phyloP scores from a whole-genome alignment of 768 basidiomycete genomes.

The Lactarius akahatsu region DNA sequence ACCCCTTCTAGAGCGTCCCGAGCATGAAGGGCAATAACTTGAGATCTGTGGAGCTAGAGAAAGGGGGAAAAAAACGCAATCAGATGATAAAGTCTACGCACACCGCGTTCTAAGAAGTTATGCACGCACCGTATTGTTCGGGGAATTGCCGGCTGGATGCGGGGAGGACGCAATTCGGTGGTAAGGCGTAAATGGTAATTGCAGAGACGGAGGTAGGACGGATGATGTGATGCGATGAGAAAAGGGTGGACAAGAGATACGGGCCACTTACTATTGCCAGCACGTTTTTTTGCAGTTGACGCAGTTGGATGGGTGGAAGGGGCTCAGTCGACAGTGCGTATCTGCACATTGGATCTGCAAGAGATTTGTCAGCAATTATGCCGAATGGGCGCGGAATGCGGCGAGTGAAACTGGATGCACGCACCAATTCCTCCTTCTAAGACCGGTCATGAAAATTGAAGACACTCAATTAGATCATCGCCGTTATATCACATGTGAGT shows the following conservation, averaged over 20 bases:
- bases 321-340: slow-evolving; percentile 23
- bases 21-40: slow-evolving; percentile 25
- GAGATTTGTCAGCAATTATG: not conserved
- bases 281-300: slow-evolving; percentile 27
- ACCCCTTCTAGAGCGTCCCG: slow-evolving; percentile 19
- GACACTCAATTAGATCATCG: slow-evolving; percentile 6
- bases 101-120: too few relatives aligned
- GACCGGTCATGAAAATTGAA: not conserved
- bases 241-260: not conserved
- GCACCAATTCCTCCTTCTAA: slow-evolving; percentile 27
- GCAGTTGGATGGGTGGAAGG: slow-evolving; percentile 23
- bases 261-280: slow-evolving; percentile 23
- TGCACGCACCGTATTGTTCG: slow-evolving; percentile 24
- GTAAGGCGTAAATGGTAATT: not conserved
- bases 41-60: slow-evolving; percentile 23
- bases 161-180: too few relatives aligned
- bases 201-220: not conserved
- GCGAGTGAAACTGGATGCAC: slow-evolving; percentile 1
- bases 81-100: slow-evolving; percentile 6
- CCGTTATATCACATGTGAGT: slow-evolving; percentile 6
- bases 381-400: not conserved
- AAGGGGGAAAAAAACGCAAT: not conserved
- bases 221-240: too few relatives aligned
- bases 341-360: slow-evolving; percentile 25
- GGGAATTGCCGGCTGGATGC: slow-evolving; percentile 24